A percentile compares a stretch with the other conserved stretches of the same genome.
These are phyloP conservation scores for Panicum hallii DNA, from an alignment of 202 grass and related monocot species.

Conservation along the genomic window DNA sequence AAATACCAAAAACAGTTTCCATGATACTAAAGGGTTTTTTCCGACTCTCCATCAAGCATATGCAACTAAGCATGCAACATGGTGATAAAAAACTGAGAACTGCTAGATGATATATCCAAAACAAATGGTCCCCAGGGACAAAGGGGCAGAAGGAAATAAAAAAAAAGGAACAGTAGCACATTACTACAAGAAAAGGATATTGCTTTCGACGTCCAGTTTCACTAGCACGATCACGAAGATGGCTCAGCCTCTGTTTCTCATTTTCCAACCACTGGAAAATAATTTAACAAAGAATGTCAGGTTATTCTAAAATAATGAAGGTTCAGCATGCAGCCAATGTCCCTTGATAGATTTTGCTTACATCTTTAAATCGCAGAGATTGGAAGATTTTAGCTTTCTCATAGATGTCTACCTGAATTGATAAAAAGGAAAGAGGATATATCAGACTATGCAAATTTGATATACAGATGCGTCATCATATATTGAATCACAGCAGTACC, in stretches of 20 bases:
- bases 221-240: conserved; percentile 99
- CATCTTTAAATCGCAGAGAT: conserved; percentile 83
- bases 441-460: conserved; percentile 39
- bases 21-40: conserved; percentile 10
- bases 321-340: conserved; percentile 1
- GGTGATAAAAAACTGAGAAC: conserved; percentile 29
- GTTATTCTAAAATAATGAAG: conserved; percentile 40
- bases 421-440: conserved; percentile 32
- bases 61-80: conserved; percentile 19
- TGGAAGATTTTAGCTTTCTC: conserved; percentile 81
- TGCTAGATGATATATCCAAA: conserved; percentile 11
- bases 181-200: conserved; percentile 81
- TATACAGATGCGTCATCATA: conserved; percentile 21
- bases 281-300: conserved; percentile 49
- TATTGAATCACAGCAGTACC: conserved; percentile 67
- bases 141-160: background rate
- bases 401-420: conserved; percentile 72
- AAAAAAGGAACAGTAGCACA: conserved; percentile 16
- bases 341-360: conserved; percentile 54
- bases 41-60: background rate
- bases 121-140: conserved; percentile 23
- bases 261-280: conserved; percentile 76
- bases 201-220: conserved; percentile 94
- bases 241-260: conserved; percentile 87
- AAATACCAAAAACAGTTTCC: background rate